A percentile compares a stretch with the other conserved stretches of the same genome.
phyloP scores from a whole-genome alignment of 345 rosid genomes.

The Turritis glabra region DNA sequence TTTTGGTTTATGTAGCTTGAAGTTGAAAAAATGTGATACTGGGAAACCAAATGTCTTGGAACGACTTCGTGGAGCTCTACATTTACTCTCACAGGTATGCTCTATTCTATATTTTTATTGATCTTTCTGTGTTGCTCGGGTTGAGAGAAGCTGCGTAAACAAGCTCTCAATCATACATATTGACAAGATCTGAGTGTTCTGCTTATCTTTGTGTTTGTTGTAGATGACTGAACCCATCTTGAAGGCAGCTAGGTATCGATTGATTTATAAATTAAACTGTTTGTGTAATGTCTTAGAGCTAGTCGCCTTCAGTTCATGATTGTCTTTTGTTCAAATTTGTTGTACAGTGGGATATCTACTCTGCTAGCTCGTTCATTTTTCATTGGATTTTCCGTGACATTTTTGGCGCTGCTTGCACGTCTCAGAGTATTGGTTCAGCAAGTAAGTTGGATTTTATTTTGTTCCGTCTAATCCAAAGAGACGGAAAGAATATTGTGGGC shows the following conservation, averaged over 20 bases:
- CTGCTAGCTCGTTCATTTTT: conserved; percentile 87
- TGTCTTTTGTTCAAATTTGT: neutral
- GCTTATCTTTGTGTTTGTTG: conserved; percentile 32
- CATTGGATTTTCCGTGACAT: no score
- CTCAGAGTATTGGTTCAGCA: no score
- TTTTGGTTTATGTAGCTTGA: conserved; percentile 50
- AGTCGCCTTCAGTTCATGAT: no score
- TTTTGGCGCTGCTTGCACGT: no score
- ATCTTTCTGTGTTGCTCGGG: no score
- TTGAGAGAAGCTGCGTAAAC: no score
- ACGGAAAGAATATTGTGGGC: neutral
- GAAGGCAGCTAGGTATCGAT: conserved; percentile 74
- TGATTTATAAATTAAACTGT: neutral
- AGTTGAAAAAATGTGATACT: conserved; percentile 58
- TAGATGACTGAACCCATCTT: conserved; percentile 94
- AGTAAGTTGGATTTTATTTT: no score
- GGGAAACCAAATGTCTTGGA: conserved; percentile 69
- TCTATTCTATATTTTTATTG: no score
- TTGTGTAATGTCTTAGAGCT: conserved; percentile 10
- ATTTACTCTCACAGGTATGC: no score
- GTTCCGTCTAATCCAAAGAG: no score
- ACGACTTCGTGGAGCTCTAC: no score
- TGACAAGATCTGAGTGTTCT: neutral
- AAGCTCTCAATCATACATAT: no score
- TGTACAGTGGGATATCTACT: conserved; percentile 61